A percentile compares a stretch with the other conserved stretches of the same genome.
These are phyloP conservation scores for Posidonia oceanica DNA, from an alignment of 116 monocot species.

Conservation along the genomic window DNA sequence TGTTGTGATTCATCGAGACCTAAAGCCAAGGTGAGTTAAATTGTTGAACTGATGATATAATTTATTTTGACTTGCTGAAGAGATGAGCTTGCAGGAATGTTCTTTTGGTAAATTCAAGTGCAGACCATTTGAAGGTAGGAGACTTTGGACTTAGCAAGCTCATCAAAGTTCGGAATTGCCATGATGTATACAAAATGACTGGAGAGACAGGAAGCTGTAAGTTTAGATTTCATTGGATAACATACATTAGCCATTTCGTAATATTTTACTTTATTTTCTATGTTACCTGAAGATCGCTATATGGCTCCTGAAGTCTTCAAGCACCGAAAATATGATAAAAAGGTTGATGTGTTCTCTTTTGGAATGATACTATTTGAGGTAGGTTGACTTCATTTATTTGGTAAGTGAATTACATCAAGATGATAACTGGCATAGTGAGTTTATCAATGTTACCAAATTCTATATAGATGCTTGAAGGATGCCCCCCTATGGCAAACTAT, in stretches of 20 bases:
- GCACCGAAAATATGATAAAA: slow-evolving; percentile 95
- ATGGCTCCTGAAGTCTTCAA: slow-evolving; percentile 99
- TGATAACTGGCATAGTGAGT: not conserved
- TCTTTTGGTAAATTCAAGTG: slow-evolving; percentile 84
- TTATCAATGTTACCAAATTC: not conserved
- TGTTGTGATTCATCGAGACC: slow-evolving; percentile 89
- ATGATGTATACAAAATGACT: slow-evolving; percentile 95
- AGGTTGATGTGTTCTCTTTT: slow-evolving; percentile 98
- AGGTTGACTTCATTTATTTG: slow-evolving; percentile 1
- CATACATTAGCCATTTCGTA: not conserved
- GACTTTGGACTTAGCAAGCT: slow-evolving; percentile 98
- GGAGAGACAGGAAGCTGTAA: slow-evolving; percentile 99
- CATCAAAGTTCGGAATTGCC: slow-evolving; percentile 66
- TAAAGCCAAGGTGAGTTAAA: slow-evolving; percentile 78
- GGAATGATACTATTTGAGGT: slow-evolving; percentile 99
- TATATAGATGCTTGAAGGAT: slow-evolving; percentile 89
- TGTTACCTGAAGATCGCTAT: slow-evolving; percentile 60
- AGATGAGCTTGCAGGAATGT: slow-evolving; percentile 58
- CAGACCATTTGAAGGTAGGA: slow-evolving; percentile 91
- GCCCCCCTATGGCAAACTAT: slow-evolving; percentile 69
- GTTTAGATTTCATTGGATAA: slow-evolving; percentile 14
- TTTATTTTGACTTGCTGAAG: not conserved
- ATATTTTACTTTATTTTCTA: not conserved
- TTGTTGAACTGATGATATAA: not conserved
- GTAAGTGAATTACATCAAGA: not conserved